Evolutionary conservation across 129 eudicot species (phyloP).

Genomic region (Tagetes patula): DNA sequence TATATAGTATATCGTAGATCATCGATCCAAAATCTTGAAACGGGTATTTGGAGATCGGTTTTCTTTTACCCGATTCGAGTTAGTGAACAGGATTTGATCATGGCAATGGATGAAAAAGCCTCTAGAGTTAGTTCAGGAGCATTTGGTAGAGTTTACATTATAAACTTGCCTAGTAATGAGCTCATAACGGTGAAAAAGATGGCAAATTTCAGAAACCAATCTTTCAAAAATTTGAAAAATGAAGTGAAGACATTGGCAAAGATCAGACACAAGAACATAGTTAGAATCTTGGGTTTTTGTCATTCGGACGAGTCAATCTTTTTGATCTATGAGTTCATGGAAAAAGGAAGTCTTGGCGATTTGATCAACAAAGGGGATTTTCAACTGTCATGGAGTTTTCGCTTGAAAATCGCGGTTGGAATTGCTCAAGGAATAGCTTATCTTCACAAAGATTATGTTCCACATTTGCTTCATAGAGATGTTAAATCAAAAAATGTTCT

Average conservation of each 20-base stretch:
- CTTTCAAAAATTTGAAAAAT: conserved; percentile 57
- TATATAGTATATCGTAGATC: conserved; percentile 42
- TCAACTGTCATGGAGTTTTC: conserved; percentile 62
- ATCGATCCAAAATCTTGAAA: conserved; percentile 40
- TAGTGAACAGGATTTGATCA: conserved; percentile 70
- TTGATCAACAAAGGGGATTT: conserved; percentile 51
- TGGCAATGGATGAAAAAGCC: conserved; percentile 74
- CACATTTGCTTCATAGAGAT: conserved; percentile 74
- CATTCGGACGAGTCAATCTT: conserved; percentile 62
- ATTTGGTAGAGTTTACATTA: conserved; percentile 70
- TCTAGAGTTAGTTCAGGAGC: conserved; percentile 54
- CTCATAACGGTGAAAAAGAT: conserved; percentile 71
- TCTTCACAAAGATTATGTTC: conserved; percentile 75
- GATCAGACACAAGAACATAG: conserved; percentile 71
- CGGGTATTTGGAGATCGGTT: conserved; percentile 66
- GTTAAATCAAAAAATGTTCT: conserved; percentile 74
- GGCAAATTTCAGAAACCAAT: conserved; percentile 47
- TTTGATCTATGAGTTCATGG: conserved; percentile 71
- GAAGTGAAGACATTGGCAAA: conserved; percentile 80
- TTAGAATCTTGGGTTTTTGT: conserved; percentile 76
- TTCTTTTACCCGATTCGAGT: conserved; percentile 86
- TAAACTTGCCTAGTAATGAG: conserved; percentile 83
- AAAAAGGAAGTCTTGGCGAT: conserved; percentile 82
- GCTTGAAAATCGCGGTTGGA: conserved; percentile 77
- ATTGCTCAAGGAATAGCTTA: conserved; percentile 85